phyloP scores from a whole-genome alignment of 1,284 basidiomycete genomes.

The Lentinus polychrous region DNA sequence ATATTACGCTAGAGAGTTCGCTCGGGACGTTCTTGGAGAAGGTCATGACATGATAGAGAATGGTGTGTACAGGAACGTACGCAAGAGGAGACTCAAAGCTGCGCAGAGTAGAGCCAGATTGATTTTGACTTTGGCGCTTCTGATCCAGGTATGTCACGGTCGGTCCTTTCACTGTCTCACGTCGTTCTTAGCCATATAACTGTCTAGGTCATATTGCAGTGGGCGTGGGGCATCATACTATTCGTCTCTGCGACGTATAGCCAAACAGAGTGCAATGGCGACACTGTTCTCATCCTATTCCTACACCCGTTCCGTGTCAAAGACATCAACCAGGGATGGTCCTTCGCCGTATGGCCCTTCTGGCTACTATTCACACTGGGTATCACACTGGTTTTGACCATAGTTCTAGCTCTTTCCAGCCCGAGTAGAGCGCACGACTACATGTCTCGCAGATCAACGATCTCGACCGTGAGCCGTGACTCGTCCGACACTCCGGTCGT shows the following conservation, averaged over 20 bases:
- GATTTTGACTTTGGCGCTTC: slow-evolving; percentile 22
- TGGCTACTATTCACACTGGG: slow-evolving; percentile 24
- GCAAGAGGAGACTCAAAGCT: slow-evolving; percentile 14
- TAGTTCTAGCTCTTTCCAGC: slow-evolving; percentile 21
- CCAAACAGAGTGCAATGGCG: slow-evolving; percentile 20
- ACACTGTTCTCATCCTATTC: slow-evolving; percentile 20
- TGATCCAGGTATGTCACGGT: slow-evolving; percentile 20
- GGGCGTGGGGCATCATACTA: slow-evolving; percentile 24
- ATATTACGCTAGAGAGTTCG: slow-evolving; percentile 18
- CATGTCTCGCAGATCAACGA: slow-evolving; percentile 9
- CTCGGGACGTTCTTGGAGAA: slow-evolving; percentile 14
- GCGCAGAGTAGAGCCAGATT: slow-evolving; percentile 19
- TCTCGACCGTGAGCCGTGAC: not conserved
- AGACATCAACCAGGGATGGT: slow-evolving; percentile 15
- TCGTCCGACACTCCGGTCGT: slow-evolving; percentile 9
- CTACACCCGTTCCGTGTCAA: slow-evolving; percentile 13
- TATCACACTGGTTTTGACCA: slow-evolving; percentile 19
- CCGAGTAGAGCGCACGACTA: slow-evolving; percentile 13
- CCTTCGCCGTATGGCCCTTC: slow-evolving; percentile 21
- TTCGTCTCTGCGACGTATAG: slow-evolving; percentile 22
- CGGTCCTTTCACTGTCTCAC: not conserved
- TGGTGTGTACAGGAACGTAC: slow-evolving; percentile 12
- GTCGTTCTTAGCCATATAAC: not conserved
- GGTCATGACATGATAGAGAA: slow-evolving; percentile 11
- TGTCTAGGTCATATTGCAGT: slow-evolving; percentile 22